Evolutionary conservation across 345 rosid species (phyloP).

Genomic region (Jatropha curcas): DNA sequence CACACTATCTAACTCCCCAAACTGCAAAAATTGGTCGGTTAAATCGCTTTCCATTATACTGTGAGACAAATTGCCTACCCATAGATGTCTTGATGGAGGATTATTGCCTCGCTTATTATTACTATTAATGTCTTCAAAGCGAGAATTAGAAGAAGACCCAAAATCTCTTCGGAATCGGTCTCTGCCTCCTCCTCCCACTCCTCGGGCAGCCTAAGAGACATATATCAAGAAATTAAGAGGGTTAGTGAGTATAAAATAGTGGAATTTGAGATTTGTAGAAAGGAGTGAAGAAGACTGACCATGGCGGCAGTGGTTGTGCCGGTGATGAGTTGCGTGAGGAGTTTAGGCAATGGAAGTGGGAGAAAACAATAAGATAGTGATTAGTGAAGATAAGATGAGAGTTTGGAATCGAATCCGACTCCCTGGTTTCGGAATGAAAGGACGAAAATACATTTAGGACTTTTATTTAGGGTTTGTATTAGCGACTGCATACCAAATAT

Average conservation of each 20-base stretch:
- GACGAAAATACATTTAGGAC: too few species aligned
- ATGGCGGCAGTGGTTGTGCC: neutral
- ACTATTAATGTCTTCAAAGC: slow-evolving; percentile 35
- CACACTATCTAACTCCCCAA: slow-evolving; percentile 75
- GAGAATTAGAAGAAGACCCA: slow-evolving; percentile 17
- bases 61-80: slow-evolving; percentile 90
- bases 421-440: too few species aligned
- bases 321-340: neutral
- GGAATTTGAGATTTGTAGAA: neutral
- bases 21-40: slow-evolving; percentile 48
- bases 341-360: neutral
- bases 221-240: neutral
- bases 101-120: slow-evolving; percentile 37
- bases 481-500: too few species aligned
- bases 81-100: slow-evolving; percentile 87
- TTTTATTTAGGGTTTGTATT: too few species aligned
- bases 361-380: neutral
- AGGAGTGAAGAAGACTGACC: slow-evolving; percentile 10
- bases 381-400: neutral
- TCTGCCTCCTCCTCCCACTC: slow-evolving; percentile 16
- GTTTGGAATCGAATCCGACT: neutral
- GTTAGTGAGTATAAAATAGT: too few species aligned
- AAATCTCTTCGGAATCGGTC: slow-evolving; percentile 45
- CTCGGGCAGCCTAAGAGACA: slow-evolving; percentile 1
- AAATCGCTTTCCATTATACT: slow-evolving; percentile 55